These are phyloP conservation scores for Metarhizium robertsii DNA, from an alignment of 2,329 filamentous ascomycete genomes.

Conservation along the genomic window DNA sequence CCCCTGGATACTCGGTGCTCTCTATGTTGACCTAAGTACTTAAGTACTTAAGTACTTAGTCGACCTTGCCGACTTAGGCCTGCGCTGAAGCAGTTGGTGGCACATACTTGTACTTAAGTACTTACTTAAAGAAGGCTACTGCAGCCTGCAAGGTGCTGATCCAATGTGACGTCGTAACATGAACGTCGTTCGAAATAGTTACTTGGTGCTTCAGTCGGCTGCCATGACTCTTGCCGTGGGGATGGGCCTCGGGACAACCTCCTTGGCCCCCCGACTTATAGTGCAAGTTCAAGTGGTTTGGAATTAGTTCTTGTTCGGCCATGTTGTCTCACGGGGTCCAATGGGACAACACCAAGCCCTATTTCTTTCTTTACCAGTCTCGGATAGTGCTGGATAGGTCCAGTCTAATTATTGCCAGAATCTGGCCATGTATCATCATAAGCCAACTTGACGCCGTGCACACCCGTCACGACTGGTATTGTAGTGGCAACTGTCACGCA, in stretches of 20 bases:
- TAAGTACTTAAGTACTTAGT: no score
- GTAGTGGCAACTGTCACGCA: no score
- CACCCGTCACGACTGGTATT: no score
- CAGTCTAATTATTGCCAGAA: not conserved
- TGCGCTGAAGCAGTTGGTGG: no score
- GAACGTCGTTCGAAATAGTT: not conserved
- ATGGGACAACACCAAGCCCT: not conserved
- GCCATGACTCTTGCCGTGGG: not conserved
- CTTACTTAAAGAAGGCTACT: not conserved
- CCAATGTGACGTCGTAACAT: not conserved
- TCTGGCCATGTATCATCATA: no score
- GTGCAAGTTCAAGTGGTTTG: not conserved
- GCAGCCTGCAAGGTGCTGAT: not conserved
- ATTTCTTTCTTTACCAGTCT: not conserved
- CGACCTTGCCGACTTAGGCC: no score
- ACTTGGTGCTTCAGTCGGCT: not conserved
- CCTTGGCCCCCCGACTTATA: not conserved
- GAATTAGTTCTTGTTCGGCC: not conserved
- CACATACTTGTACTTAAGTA: no score
- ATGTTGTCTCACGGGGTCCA: not conserved
- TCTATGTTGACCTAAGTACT: not conserved
- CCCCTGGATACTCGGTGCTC: no score
- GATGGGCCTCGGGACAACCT: not conserved
- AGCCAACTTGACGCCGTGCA: no score
- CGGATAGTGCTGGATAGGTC: not conserved